phyloP scores from a whole-genome alignment of 2,329 filamentous ascomycete genomes.

The Trichoderma sp. region DNA sequence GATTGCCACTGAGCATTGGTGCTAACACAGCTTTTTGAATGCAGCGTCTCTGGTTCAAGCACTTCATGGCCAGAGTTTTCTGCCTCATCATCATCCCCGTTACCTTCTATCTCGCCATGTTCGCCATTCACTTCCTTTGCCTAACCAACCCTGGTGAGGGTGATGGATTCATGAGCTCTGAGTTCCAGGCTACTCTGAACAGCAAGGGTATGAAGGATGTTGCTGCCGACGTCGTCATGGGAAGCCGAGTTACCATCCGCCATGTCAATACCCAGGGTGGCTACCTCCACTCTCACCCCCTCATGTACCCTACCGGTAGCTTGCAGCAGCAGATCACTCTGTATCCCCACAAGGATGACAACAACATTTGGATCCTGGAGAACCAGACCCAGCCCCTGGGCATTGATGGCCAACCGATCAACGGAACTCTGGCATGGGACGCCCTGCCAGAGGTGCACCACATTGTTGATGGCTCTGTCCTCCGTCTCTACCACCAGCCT shows the following conservation, averaged over 20 bases:
- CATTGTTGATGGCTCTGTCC: conserved; percentile 74
- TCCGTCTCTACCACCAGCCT: conserved; percentile 78
- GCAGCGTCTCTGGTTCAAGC: conserved; percentile 81
- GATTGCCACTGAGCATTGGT: not conserved
- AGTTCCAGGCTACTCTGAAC: conserved; percentile 97
- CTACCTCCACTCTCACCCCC: conserved; percentile 91
- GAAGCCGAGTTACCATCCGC: conserved; percentile 79
- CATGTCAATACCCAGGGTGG: conserved; percentile 98
- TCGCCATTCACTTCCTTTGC: conserved; percentile 92
- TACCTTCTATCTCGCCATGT: conserved; percentile 94
- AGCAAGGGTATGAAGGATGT: conserved; percentile 96
- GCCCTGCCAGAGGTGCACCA: conserved; percentile 60
- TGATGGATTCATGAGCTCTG: conserved; percentile 98
- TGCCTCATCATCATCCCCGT: conserved; percentile 86
- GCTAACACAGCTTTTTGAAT: conserved; percentile 21
- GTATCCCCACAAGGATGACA: conserved; percentile 98
- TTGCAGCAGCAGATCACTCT: conserved; percentile 98
- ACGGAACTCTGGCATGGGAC: conserved; percentile 83
- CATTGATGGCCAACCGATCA: conserved; percentile 70
- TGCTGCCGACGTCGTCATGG: conserved; percentile 85
- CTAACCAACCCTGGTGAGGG: conserved; percentile 93
- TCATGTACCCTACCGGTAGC: conserved; percentile 97
- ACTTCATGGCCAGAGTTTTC: conserved; percentile 86
- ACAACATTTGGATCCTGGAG: conserved; percentile 91
- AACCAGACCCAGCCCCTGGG: conserved; percentile 92